phyloP scores from a whole-genome alignment of 164 flowering plant genomes.

The Liquidambar formosana region DNA sequence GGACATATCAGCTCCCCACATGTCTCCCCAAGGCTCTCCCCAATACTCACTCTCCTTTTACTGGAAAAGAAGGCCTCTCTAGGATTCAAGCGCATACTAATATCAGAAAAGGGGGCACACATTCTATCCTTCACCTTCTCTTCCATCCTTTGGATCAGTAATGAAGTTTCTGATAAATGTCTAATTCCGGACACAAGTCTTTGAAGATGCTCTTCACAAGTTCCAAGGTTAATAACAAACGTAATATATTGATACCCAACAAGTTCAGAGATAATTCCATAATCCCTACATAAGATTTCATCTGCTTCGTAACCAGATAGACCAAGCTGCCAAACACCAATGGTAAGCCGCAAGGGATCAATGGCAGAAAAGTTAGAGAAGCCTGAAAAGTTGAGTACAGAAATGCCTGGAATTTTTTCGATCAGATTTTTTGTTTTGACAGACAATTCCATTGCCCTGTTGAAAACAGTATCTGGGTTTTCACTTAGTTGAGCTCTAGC shows the following conservation, averaged over 20 bases:
- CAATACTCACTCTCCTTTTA: slow-evolving; percentile 36
- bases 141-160: background rate
- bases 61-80: slow-evolving; percentile 82
- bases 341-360: slow-evolving; percentile 39
- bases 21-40: slow-evolving; percentile 42
- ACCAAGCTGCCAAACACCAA: slow-evolving; percentile 34
- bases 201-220: slow-evolving; percentile 28
- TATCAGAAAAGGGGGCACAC: slow-evolving; percentile 36
- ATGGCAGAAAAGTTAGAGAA: slow-evolving; percentile 26
- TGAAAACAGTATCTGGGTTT: slow-evolving; percentile 27
- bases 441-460: slow-evolving; percentile 27
- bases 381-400: slow-evolving; percentile 20
- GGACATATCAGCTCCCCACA: slow-evolving; percentile 66
- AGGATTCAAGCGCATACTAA: slow-evolving; percentile 48
- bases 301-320: slow-evolving; percentile 46
- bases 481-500: slow-evolving; percentile 40
- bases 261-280: slow-evolving; percentile 33
- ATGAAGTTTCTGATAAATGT: slow-evolving; percentile 10
- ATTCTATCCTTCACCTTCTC: background rate
- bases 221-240: slow-evolving; percentile 38
- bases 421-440: slow-evolving; percentile 21
- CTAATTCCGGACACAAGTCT: slow-evolving; percentile 31
- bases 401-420: slow-evolving; percentile 22
- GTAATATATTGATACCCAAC: slow-evolving; percentile 34
- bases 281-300: slow-evolving; percentile 24